Percentiles rank a stretch among this genome's conserved stretches.
Conservation (phyloP, 345 rosid genomes). For the Hypericum perforatum region DNA sequence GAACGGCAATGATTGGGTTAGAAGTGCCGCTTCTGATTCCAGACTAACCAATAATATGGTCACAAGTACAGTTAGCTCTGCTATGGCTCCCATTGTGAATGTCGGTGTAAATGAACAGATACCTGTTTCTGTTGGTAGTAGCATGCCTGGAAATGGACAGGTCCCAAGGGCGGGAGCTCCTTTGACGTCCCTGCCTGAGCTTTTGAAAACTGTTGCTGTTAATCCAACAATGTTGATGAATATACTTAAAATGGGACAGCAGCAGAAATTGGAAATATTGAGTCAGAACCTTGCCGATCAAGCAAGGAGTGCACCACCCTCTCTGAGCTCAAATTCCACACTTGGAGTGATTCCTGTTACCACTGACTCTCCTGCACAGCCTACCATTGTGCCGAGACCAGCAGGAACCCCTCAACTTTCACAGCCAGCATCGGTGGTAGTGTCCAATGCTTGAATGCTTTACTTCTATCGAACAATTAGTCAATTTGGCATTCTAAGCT, state of each 20-base stretch:
- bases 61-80: constrained; percentile 21
- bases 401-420: constrained; percentile 32
- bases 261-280: constrained; percentile 44
- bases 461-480: no score
- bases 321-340: constrained; percentile 31
- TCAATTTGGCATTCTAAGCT: no score
- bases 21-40: constrained; percentile 27
- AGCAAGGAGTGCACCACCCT: constrained; percentile 27
- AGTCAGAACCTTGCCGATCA: constrained; percentile 27
- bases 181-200: constrained; percentile 31
- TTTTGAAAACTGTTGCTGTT: constrained; percentile 58
- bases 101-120: constrained; percentile 29
- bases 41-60: constrained; percentile 33
- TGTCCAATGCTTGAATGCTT: no score
- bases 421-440: constrained; percentile 22
- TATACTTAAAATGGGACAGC: constrained; percentile 65
- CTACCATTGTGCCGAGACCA: constrained; percentile 37
- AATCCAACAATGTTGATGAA: constrained; percentile 66
- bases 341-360: constrained; percentile 30
- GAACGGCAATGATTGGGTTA: constrained; percentile 19
- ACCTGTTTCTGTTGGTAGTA: constrained; percentile 21
- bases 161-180: constrained; percentile 3
- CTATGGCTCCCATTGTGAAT: constrained; percentile 22
- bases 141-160: constrained; percentile 12
- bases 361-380: constrained; percentile 23